These are phyloP conservation scores for Suillus hirtellus DNA, from an alignment of 768 basidiomycete genomes.

Conservation along the genomic window DNA sequence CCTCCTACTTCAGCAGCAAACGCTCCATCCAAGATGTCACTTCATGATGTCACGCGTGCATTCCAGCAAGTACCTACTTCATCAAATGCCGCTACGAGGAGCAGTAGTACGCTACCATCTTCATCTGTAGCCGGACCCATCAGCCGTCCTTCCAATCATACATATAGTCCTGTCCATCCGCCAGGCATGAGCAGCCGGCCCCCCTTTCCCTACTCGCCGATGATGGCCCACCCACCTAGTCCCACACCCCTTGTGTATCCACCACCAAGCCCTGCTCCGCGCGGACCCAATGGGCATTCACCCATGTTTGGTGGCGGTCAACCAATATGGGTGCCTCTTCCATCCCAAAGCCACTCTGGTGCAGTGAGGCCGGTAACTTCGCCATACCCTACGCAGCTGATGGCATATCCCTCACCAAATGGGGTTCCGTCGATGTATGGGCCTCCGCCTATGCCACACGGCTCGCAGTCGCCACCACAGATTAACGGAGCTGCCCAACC, in stretches of 20 bases:
- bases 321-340: constrained; percentile 66
- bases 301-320: constrained; percentile 51
- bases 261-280: constrained; percentile 64
- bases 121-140: constrained; percentile 39
- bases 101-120: constrained; percentile 51
- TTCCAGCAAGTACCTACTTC: constrained; percentile 84
- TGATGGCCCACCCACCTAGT: constrained; percentile 71
- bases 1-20: constrained; percentile 56
- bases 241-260: constrained; percentile 66
- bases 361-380: constrained; percentile 58
- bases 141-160: constrained; percentile 29
- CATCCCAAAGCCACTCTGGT: constrained; percentile 46
- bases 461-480: constrained; percentile 40
- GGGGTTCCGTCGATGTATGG: constrained; percentile 49
- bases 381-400: constrained; percentile 64
- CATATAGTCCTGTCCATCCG: constrained; percentile 42
- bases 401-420: constrained; percentile 63
- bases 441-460: constrained; percentile 41
- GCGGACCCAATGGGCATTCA: constrained; percentile 64
- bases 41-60: constrained; percentile 80
- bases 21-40: constrained; percentile 69
- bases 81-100: constrained; percentile 46
- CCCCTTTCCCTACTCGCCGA: constrained; percentile 59
- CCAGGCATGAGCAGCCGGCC: constrained; percentile 52
- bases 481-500: constrained; percentile 32